phyloP scores from a whole-genome alignment of 305 asterid species.

The Monarda citriodora region DNA sequence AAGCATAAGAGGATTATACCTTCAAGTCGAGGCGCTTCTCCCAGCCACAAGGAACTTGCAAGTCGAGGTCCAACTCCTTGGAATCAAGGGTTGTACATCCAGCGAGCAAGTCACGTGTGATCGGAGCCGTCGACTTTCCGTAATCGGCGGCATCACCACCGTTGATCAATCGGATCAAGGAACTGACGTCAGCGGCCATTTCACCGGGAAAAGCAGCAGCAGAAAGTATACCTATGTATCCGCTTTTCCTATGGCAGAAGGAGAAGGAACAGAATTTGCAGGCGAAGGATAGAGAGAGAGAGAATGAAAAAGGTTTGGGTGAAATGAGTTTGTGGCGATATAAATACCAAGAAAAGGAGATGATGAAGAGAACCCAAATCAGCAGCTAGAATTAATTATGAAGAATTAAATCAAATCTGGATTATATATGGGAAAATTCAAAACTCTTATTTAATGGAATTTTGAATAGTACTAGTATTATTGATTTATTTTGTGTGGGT shows the following conservation, averaged over 20 bases:
- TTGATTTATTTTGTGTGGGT: too few relatives aligned
- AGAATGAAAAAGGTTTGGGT: conserved; percentile 12
- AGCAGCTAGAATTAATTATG: conserved; percentile 18
- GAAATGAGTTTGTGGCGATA: conserved; percentile 12
- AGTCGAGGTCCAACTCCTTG: conserved; percentile 83
- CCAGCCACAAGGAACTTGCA: conserved; percentile 95
- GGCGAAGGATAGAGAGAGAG: conserved; percentile 3
- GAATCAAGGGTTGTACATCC: conserved; percentile 64
- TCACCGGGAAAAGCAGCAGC: background rate
- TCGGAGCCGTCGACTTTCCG: conserved; percentile 55
- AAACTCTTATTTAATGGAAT: background rate
- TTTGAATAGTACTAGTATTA: too few relatives aligned
- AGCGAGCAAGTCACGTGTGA: conserved; percentile 82
- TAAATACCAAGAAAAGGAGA: conserved; percentile 8
- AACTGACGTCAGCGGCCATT: conserved; percentile 78
- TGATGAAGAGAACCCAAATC: conserved; percentile 20
- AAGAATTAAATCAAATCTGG: conserved; percentile 34
- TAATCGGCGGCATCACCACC: conserved; percentile 41
- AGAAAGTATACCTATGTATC: conserved; percentile 1
- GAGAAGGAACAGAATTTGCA: conserved; percentile 6
- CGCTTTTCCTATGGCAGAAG: conserved; percentile 4
- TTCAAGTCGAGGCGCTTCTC: conserved; percentile 87
- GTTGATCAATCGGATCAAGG: conserved; percentile 51
- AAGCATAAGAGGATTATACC: conserved; percentile 36
- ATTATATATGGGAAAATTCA: conserved; percentile 18